Evolutionary conservation across 2,329 filamentous ascomycete species (phyloP).

Genomic region (Geosmithia flava): DNA sequence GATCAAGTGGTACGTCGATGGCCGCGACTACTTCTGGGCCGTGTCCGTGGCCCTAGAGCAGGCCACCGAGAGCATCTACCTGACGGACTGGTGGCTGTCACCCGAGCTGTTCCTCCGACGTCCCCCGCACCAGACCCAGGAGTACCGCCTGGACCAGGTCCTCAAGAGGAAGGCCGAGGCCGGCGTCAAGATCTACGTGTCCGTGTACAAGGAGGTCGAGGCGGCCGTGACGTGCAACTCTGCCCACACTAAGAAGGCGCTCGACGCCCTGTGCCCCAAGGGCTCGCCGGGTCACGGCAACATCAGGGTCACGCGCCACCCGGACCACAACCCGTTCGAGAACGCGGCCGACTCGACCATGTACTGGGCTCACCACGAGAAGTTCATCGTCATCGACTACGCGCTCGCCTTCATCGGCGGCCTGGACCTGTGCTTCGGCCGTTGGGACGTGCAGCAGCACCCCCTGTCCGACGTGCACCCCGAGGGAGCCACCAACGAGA

Average conservation of each 20-base stretch:
- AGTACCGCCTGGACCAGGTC: slow-evolving; percentile 77
- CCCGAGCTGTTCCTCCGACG: slow-evolving; percentile 78
- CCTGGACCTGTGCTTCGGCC: slow-evolving; percentile 86
- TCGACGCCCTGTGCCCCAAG: slow-evolving; percentile 68
- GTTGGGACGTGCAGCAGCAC: slow-evolving; percentile 85
- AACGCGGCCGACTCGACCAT: slow-evolving; percentile 94
- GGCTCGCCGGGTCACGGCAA: slow-evolving; percentile 76
- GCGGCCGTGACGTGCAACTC: slow-evolving; percentile 85
- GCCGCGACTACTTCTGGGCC: slow-evolving; percentile 88
- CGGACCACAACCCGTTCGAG: slow-evolving; percentile 89
- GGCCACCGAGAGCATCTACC: slow-evolving; percentile 89
- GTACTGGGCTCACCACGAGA: slow-evolving; percentile 97
- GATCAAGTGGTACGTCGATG: slow-evolving; percentile 96
- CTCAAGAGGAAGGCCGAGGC: slow-evolving; percentile 82
- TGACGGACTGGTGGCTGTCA: slow-evolving; percentile 94
- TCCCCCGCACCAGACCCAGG: slow-evolving; percentile 68
- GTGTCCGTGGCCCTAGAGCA: slow-evolving; percentile 83
- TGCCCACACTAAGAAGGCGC: slow-evolving; percentile 77
- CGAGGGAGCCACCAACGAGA: slow-evolving; percentile 64
- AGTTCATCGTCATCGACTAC: slow-evolving; percentile 93
- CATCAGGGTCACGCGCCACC: slow-evolving; percentile 80
- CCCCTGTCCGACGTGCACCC: slow-evolving; percentile 80
- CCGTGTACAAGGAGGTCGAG: slow-evolving; percentile 82
- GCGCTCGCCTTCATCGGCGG: slow-evolving; percentile 85
- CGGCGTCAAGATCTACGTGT: slow-evolving; percentile 88